These are phyloP conservation scores for Maudiozyma saulgeensis DNA, from an alignment of 805 yeast genomes.

Conservation along the genomic window DNA sequence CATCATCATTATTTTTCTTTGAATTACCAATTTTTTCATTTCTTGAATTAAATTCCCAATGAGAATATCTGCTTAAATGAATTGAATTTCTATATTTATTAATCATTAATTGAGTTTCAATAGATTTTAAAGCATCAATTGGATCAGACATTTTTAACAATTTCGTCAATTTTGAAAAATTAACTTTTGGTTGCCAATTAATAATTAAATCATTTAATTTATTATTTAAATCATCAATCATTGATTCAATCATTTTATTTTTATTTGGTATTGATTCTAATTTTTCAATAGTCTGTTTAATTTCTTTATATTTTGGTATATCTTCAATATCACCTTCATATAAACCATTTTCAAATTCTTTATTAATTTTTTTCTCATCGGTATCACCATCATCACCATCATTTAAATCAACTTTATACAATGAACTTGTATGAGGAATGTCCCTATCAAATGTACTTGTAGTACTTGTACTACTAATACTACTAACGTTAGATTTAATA, in stretches of 20 bases:
- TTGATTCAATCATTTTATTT: constrained; percentile 4
- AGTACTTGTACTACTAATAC: background rate
- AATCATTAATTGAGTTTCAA: constrained; percentile 24
- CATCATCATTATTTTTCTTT: background rate
- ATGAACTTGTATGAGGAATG: background rate
- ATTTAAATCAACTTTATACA: background rate
- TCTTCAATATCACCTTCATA: constrained; percentile 17
- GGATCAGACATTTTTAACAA: background rate
- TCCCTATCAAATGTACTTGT: background rate
- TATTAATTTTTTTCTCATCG: background rate
- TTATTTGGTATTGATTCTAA: constrained; percentile 9
- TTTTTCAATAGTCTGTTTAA: constrained; percentile 11
- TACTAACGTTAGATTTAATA: background rate
- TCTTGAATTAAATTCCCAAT: constrained; percentile 1
- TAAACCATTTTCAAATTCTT: constrained; percentile 8
- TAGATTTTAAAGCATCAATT: constrained; percentile 9
- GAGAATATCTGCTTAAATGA: constrained; percentile 17
- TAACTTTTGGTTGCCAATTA: constrained; percentile 17
- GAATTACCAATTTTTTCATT: background rate
- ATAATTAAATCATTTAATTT: constrained; percentile 9
- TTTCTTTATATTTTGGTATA: constrained; percentile 9
- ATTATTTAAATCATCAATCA: constrained; percentile 12
- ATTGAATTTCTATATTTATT: constrained; percentile 19
- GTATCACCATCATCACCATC: no score
- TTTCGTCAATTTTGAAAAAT: constrained; percentile 5